Evolutionary conservation across 2,329 filamentous ascomycete genomes (phyloP).

Genomic region (Colletotrichum coccodes): DNA sequence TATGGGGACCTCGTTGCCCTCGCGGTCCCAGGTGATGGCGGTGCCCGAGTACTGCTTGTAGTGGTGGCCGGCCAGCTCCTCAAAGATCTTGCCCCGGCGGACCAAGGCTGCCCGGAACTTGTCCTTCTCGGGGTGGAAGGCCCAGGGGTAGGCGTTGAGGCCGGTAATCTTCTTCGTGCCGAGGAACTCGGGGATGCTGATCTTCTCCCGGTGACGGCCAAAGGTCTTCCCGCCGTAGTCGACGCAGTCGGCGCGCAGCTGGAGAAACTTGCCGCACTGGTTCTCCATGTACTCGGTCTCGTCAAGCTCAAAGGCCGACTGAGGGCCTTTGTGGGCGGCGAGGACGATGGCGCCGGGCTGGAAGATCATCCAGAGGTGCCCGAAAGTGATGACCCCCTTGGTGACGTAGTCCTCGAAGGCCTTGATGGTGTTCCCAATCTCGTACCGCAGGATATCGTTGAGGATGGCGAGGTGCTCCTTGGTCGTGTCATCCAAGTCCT

Average conservation of each 20-base stretch:
- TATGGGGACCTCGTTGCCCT: slow-evolving; percentile 40
- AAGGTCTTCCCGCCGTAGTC: slow-evolving; percentile 61
- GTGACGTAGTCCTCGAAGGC: slow-evolving; percentile 60
- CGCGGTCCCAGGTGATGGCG: slow-evolving; percentile 47
- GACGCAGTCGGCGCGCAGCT: slow-evolving; percentile 52
- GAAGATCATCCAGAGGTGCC: slow-evolving; percentile 65
- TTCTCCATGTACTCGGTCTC: slow-evolving; percentile 49
- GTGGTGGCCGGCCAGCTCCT: slow-evolving; percentile 55
- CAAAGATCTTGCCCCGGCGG: slow-evolving; percentile 55
- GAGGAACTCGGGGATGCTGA: slow-evolving; percentile 51
- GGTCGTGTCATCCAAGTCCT: slow-evolving; percentile 52
- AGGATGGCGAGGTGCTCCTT: slow-evolving; percentile 59
- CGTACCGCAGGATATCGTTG: slow-evolving; percentile 56
- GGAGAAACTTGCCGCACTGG: slow-evolving; percentile 49
- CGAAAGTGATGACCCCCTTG: slow-evolving; percentile 64
- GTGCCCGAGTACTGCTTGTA: slow-evolving; percentile 58
- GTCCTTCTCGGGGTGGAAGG: slow-evolving; percentile 52
- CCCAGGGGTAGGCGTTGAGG: slow-evolving; percentile 55
- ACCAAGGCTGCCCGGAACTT: slow-evolving; percentile 46
- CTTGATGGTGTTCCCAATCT: slow-evolving; percentile 61
- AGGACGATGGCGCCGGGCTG: slow-evolving; percentile 55
- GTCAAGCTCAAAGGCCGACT: slow-evolving; percentile 50
- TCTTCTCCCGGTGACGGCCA: slow-evolving; percentile 48
- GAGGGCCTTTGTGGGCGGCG: slow-evolving; percentile 49
- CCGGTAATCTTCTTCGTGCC: slow-evolving; percentile 56